Evolutionary conservation across 768 basidiomycete genomes (phyloP), one percentile per base, ranked within the genome.

Genomic region (Podaxis sp.): DNA sequence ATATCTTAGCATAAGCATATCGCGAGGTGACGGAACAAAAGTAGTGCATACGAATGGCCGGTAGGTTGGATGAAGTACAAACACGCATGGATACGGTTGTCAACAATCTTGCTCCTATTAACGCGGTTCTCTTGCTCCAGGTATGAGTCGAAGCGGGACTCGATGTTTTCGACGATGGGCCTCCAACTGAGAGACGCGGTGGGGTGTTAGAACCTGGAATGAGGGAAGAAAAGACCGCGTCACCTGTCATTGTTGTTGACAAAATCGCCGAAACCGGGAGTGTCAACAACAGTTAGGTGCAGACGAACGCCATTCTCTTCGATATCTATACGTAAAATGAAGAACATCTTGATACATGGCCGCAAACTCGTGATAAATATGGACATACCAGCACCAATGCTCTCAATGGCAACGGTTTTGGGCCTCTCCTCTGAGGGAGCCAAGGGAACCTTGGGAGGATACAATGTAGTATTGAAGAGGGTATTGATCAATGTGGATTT

Each of bases 401-500:
- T 96, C 81, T 98, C 95, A 72, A 99, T 98, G 60, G 94, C 87
- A 66, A 98, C 97, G 46, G 97, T 98, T 78, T 91, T 91, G 21
- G 94, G 84, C 57, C 86, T 81, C 71, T 98, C 97, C 28, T 87
- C 84, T 50, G 93, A 86, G 38, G 95, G 97, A 36, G 89, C 85
- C 14, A 88, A 78, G 54, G 91, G 85, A 67, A 90, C 86, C 76
- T 95, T 95, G 63, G 89, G 85, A 37, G 93, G 89, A 76, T 98
- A 97, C 61, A 99, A 90, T 61, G 87, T 84, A 40, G 97, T 98
- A 74, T 97, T 93, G 86, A 99, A 99, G 66, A 99, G 84, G 21
- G 97, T 99, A 77, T 99, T 99, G 74, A 99, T 90, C 71, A 98
- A 85, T 10, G 97, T 99, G 3, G 97, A 99, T 81, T 99, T 99